phyloP scores from a whole-genome alignment of 2,329 filamentous ascomycete genomes.

The Claviceps sp. region DNA sequence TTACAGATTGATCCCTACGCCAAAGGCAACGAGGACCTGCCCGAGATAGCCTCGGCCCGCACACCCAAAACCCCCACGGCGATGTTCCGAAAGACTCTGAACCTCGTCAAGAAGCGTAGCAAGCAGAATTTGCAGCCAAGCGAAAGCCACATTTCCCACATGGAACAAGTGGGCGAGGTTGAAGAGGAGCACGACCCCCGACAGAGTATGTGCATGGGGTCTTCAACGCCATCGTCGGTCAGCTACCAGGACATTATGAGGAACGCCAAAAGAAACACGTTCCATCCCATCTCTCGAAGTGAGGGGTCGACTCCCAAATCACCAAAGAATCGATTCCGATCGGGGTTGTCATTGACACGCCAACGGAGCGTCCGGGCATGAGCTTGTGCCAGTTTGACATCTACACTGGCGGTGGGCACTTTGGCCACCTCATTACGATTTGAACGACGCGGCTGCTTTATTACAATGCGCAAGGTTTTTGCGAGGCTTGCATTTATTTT shows the following conservation, averaged over 20 bases:
- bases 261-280: constrained; percentile 28
- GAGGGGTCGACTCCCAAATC: constrained; percentile 14
- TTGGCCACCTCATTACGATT: too few relatives aligned
- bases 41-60: constrained; percentile 17
- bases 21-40: constrained; percentile 15
- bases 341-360: constrained; percentile 22
- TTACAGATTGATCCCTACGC: constrained; percentile 42
- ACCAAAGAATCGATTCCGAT: constrained; percentile 21
- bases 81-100: constrained; percentile 40
- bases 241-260: constrained; percentile 36
- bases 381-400: constrained; percentile 1
- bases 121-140: constrained; percentile 30
- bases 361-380: constrained; percentile 27
- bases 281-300: constrained; percentile 7
- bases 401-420: too few relatives aligned
- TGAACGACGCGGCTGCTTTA: background rate
- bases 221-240: constrained; percentile 16
- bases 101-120: constrained; percentile 41
- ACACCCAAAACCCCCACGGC: constrained; percentile 31
- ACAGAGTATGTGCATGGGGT: constrained; percentile 12
- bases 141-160: constrained; percentile 19
- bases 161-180: constrained; percentile 23
- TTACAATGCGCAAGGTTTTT: background rate
- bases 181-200: constrained; percentile 12
- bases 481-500: background rate